Base-by-base conservation (phyloP, 140 eudicot species). In the Bidens hawaiensis region DNA sequence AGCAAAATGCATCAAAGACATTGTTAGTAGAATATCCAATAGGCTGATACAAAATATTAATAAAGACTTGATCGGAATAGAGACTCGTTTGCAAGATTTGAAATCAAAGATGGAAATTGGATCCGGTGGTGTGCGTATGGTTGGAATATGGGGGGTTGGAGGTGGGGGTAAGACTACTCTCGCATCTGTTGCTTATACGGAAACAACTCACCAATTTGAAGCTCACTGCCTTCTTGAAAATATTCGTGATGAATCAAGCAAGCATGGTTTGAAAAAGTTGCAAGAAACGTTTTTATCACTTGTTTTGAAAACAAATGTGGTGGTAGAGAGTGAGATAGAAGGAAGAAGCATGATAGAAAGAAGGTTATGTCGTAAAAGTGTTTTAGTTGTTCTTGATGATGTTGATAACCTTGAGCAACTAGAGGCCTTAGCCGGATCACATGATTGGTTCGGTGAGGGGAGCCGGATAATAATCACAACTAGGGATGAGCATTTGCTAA, bases 131-230 rank as follows among this genome's bases (percentile, higher is more conserved):
- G 40, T 33, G 12, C 40, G 40, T 1, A 33, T 33, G 49, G 40
- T 33, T 33, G 40, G 40, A 33, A 33, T 33, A 33, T 33, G 40
- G 40, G 40, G 40, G 0, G 41, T 71, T 47, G 69, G 76, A 0
- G 76, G 76, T 49, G 52, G 62, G 15, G 64, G 70, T 38, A 71
- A 71, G 54, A 71, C 70, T 33, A 71, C 70, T 26, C 62, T 71
- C 14, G 70, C 76, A 18, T 24, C 36, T 7, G 18, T 36, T 18
- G 23, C 33, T 23, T 71, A 38, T 27, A 6, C 6, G 22, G 40
- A 62, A 38, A 51, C 62, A 17, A 62, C 57, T 23, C 10, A 4
- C 12, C 15, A 13, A 15, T 71, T 71, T 51, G 70, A 62, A 11
- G 62, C 69, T 38, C 13, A 9, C 1, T 22, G 22, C 12, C 7